Evolutionary conservation across 2,329 filamentous ascomycete genomes (phyloP), one percentile per base, ranked within the genome.

Genomic region (Botrytis sinoallii): DNA sequence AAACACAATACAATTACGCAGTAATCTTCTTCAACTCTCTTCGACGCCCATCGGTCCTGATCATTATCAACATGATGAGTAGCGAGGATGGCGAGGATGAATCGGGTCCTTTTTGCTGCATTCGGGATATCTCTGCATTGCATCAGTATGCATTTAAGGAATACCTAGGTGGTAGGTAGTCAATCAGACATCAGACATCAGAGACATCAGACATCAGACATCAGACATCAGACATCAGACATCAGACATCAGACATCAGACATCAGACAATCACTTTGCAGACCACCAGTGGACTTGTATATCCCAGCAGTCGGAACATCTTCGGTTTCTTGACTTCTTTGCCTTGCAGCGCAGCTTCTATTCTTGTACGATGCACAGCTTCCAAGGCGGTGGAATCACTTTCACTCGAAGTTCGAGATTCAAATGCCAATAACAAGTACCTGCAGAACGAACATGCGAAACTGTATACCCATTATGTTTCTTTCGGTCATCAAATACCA

Each of bases 81-180:
- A 4, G 10, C 20, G 29, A 63, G 4, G 25, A n/a, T 63, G 38
- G 4, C 14, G 25, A 42, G 10, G 6, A 42, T 63, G 35, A 8
- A 29, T 42, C 38, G 6, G 22, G 38, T 20, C 16, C 60, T 40
- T n/a, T 42, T 63, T n/a, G n/a, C 38, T 63, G 32, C 35, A 63
- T 63, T 63, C 22, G 60, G 60, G 60, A 42, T 38, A 16, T 63
- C 60, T n/a, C 38, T 63, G 60, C 60, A 63, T 63, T 29, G 60
- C 60, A 42, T 63, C 35, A 63, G 22, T 25, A 61, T 61, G 59
- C 59, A 61, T 61, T 14, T 16, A 10, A 35, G 59, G 22, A 4
- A 16, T 25, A 12, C 44, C 44, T 22, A 14, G 59, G 16, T 14
- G 16, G 32, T 32, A 32, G 32, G 32, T 32, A 32, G 32, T 32